Evolutionary conservation across 495 filamentous ascomycete genomes (phyloP), one percentile per base, ranked within the genome.

Genomic region (Lasiosphaeria miniovina): DNA sequence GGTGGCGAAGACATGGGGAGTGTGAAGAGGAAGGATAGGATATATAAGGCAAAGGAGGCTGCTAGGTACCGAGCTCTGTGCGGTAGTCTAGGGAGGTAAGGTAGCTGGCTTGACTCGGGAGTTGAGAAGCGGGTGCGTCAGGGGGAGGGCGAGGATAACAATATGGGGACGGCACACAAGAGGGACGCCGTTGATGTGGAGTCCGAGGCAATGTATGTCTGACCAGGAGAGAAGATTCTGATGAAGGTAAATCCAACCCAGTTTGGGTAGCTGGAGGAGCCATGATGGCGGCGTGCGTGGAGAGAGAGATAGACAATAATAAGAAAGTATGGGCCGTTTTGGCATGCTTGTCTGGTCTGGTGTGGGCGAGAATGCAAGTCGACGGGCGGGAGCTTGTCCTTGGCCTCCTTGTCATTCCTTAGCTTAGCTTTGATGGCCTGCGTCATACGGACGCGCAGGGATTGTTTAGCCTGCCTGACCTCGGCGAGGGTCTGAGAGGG

Each of bases 361-460:
- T 56, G 61, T 59, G 49, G 40, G 64, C 62, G 58, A 64, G 67
- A 54, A 52, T 63, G 67, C 65, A 62, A 67, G 65, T 68, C 61
- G 66, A 74, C 65, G 64, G 65, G 65, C 65, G 64, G 65, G 65
- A 38, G 55, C 55, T 15, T 31, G 53, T 60, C 69, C 66, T 71
- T 66, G 69, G 62, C 68, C n/a, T 36, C 32, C 45, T 55, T 38
- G 70, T 65, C 65, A 57, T 67, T 60, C 69, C 66, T 68, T 68
- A 67, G 65, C 67, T 63, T 65, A 59, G 55, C 64, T 59, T 55
- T 61, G 57, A 57, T 61, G 61, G 62, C 55, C 66, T 66, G 70
- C 68, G 70, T 72, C 70, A 72, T 70, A 64, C 69, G 68, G 55
- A 58, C 54, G 49, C 57, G 66, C 70, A 72, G 70, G 70, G 70